Evolutionary conservation across 2,329 filamentous ascomycete species (phyloP).

Genomic region (Cladosporium velox): DNA sequence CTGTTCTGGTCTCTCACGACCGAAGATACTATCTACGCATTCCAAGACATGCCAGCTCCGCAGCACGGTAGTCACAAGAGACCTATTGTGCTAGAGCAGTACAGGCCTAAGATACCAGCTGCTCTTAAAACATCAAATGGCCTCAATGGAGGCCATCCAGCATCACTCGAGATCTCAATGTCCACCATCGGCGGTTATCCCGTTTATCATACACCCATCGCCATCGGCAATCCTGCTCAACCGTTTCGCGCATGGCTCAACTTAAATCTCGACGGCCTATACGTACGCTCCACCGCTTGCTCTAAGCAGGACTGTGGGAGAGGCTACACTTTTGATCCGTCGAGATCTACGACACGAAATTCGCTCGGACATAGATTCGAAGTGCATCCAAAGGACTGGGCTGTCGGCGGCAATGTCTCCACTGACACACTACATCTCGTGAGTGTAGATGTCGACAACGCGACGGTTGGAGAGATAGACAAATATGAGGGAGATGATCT

Average conservation of each 20-base stretch:
- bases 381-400: conserved; percentile 10
- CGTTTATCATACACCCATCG: conserved; percentile 11
- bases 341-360: neutral
- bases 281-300: conserved; percentile 11
- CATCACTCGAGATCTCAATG: conserved; percentile 10
- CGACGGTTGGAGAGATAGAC: conserved; percentile 13
- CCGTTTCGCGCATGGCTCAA: conserved; percentile 18
- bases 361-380: conserved; percentile 4
- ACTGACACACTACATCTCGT: neutral
- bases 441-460: neutral
- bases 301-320: conserved; percentile 10
- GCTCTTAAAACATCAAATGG: neutral
- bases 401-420: neutral
- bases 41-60: neutral
- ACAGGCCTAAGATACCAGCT: neutral
- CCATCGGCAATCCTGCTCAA: conserved; percentile 8
- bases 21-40: neutral
- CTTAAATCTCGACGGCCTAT: conserved; percentile 3
- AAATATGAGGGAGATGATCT: conserved; percentile 12
- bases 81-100: neutral
- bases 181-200: conserved; percentile 18
- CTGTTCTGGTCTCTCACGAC: conserved; percentile 2
- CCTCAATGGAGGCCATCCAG: neutral
- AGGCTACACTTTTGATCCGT: conserved; percentile 1
- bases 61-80: neutral